Evolutionary conservation across 805 yeast species (phyloP), one percentile per base, ranked within the genome.

Genomic region (Sporopachydermia lactativora): DNA sequence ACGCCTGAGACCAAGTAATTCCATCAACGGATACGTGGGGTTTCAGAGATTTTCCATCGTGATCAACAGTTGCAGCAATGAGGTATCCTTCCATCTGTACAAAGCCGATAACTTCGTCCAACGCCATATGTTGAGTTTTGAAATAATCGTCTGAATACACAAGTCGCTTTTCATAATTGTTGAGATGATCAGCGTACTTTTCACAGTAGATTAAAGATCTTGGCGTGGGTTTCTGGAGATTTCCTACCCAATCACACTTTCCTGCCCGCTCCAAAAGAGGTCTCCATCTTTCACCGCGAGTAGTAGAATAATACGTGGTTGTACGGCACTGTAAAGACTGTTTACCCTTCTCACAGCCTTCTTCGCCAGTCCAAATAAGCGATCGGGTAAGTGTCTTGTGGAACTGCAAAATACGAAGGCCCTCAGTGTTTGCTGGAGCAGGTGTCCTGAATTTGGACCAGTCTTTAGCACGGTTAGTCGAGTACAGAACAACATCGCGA

Each of bases 1-100:
- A 66, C 0, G 92, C 92, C 43, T 73, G 80, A 0, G 95, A 84
- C 67, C 78, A 92, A 5, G 59, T 64, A 3, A 52, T 45, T 15
- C 97, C 97, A 58, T 89, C 89, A 14, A 75, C 70, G 1, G 96
- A 77, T 1, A 85, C 85, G 48, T 66, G 70, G 0, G 94, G 89
- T 40, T 69, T 67, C 41, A 86, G 61, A 4, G 74, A 64, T 2
- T 65, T 64, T 17, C 70, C 71, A 11, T 64, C 72, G 13, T 61
- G 59, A 13, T 59, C 59, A 19, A 70, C 59, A 2, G 72, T 61
- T 1, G 95, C 96, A 39, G 79, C 86, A 18, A 89, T 72, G 17
- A 82, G 62, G 50, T 71, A 89, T 18, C 73, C 77, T 17, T 81
- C 81, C 15, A 77, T 73, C 24, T 75, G 64, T 15, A 92, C 85